Evolutionary conservation across 768 basidiomycete genomes (phyloP).

Genomic region (button mushroom (Agaricus bisporus)): DNA sequence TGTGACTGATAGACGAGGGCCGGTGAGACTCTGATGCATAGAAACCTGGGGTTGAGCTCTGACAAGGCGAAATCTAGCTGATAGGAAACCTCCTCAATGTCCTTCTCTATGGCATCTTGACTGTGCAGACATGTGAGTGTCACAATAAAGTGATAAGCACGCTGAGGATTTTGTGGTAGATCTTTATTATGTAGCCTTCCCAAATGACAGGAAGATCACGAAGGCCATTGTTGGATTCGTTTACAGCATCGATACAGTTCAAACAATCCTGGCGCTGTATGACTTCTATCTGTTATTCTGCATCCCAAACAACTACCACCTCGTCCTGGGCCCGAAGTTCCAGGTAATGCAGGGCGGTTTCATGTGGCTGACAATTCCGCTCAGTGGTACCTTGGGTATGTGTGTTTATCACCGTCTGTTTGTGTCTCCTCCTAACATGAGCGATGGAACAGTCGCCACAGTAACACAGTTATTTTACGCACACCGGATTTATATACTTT

Average conservation of each 20-base stretch:
- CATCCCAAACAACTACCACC: background rate
- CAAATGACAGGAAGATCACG: background rate
- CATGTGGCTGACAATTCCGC: constrained; percentile 5
- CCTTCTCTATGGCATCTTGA: constrained; percentile 2
- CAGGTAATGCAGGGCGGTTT: too few relatives aligned
- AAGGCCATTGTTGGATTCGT: background rate
- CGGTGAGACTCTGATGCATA: too few relatives aligned
- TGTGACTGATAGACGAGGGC: too few relatives aligned
- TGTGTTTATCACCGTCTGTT: background rate
- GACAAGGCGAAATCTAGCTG: background rate
- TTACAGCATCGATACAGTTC: background rate
- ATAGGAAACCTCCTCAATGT: constrained; percentile 2
- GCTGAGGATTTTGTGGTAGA: background rate
- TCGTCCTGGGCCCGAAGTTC: too few relatives aligned
- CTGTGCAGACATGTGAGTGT: background rate
- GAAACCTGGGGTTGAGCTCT: too few relatives aligned
- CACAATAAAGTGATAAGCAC: background rate
- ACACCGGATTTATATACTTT: background rate
- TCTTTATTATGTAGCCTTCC: constrained; percentile 5
- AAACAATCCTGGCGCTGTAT: background rate
- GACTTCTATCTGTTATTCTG: constrained; percentile 4
- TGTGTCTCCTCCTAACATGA: background rate
- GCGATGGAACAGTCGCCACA: background rate
- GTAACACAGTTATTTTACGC: background rate
- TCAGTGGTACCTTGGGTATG: background rate